Conservation (phyloP, 1,284 basidiomycete species). For the Coniophora puteana region DNA sequence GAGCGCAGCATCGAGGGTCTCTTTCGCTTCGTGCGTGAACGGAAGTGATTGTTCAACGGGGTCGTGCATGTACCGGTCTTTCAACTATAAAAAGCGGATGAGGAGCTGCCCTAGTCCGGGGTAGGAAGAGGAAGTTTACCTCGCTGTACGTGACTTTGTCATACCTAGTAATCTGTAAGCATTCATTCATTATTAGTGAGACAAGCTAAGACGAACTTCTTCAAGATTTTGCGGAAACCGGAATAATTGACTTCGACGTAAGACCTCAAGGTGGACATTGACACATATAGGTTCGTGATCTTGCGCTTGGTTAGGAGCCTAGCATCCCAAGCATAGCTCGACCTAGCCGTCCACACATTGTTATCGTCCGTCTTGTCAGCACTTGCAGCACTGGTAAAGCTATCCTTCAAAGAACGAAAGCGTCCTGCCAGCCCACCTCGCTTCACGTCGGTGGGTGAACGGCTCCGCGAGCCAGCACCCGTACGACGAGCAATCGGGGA, state of each 20-base stretch:
- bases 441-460: too few relatives aligned
- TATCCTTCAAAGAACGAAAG: constrained; percentile 48
- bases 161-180: constrained; percentile 49
- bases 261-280: constrained; percentile 82
- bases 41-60: constrained; percentile 70
- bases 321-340: constrained; percentile 86
- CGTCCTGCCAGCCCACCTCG: constrained; percentile 48
- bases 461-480: too few relatives aligned
- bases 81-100: constrained; percentile 46
- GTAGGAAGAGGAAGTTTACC: constrained; percentile 26
- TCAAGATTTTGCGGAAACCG: constrained; percentile 94
- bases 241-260: constrained; percentile 94
- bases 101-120: neutral
- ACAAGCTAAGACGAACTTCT: constrained; percentile 65
- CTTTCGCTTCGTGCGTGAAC: constrained; percentile 65
- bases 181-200: constrained; percentile 8
- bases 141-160: constrained; percentile 91
- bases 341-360: constrained; percentile 78
- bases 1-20: constrained; percentile 62
- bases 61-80: constrained; percentile 79
- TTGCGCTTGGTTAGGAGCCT: constrained; percentile 90
- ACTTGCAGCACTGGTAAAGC: constrained; percentile 37
- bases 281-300: constrained; percentile 86
- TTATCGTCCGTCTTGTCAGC: constrained; percentile 24
- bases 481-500: constrained; percentile 43